These are phyloP conservation scores for Aspergillus uvarum DNA, from an alignment of 2,329 filamentous ascomycete genomes.

Conservation along the genomic window DNA sequence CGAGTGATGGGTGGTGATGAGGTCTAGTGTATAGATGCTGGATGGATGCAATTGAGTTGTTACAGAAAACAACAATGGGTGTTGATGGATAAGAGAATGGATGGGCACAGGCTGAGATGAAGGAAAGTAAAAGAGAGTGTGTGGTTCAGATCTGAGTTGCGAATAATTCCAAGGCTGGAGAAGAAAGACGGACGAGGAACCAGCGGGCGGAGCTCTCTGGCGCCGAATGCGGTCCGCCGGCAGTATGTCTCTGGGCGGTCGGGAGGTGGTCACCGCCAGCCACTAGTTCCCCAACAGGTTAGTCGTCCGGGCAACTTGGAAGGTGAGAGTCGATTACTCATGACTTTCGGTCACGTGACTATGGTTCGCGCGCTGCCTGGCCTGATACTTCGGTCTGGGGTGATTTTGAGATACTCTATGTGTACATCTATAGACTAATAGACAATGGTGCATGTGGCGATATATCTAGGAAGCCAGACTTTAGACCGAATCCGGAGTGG, in stretches of 20 bases:
- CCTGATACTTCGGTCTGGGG: too few species aligned
- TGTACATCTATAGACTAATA: too few species aligned
- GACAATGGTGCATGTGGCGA: too few species aligned
- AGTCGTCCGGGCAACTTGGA: not conserved
- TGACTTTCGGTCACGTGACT: not conserved
- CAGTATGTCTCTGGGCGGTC: not conserved
- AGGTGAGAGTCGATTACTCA: not conserved
- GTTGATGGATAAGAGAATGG: slow-evolving; percentile 3
- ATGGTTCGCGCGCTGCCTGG: too few species aligned
- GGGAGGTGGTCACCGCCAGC: not conserved
- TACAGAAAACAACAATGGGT: too few species aligned
- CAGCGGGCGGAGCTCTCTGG: not conserved
- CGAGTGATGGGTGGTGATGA: not conserved
- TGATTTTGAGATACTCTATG: too few species aligned
- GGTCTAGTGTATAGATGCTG: not conserved
- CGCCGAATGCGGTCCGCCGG: not conserved
- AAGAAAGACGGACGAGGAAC: too few species aligned
- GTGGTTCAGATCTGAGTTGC: too few species aligned
- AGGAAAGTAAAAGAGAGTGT: not conserved
- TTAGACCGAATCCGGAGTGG: too few species aligned
- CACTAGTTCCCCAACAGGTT: not conserved
- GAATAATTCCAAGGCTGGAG: too few species aligned
- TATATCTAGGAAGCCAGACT: too few species aligned
- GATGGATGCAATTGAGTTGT: not conserved
- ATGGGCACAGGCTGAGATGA: not conserved